Conservation (phyloP, 2,329 filamentous ascomycete genomes). For the Exophiala alcalophila region DNA sequence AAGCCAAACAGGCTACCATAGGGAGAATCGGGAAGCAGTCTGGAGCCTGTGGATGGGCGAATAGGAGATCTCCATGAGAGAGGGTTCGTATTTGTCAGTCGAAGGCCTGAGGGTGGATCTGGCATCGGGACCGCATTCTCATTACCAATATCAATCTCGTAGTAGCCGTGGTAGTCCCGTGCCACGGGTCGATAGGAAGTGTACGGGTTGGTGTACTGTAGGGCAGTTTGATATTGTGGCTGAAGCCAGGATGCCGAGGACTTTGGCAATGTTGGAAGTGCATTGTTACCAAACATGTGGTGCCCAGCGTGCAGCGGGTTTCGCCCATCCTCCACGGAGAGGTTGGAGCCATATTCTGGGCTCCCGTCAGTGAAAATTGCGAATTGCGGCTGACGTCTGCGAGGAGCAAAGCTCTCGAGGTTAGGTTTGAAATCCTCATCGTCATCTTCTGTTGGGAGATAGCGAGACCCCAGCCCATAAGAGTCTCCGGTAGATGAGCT, state of each 20-base stretch:
- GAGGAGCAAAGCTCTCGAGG: slow-evolving; percentile 31
- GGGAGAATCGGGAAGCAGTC: slow-evolving; percentile 16
- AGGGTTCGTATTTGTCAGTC: slow-evolving; percentile 14
- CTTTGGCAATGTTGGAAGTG: slow-evolving; percentile 16
- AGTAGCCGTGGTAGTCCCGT: slow-evolving; percentile 14
- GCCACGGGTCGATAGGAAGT: slow-evolving; percentile 14
- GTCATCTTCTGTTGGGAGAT: slow-evolving; percentile 30
- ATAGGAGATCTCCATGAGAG: slow-evolving; percentile 22
- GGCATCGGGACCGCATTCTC: slow-evolving; percentile 21
- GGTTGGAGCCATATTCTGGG: slow-evolving; percentile 13
- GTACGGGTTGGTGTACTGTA: slow-evolving; percentile 19
- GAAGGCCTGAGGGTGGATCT: slow-evolving; percentile 3
- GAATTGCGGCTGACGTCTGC: slow-evolving; percentile 34
- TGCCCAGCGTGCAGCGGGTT: slow-evolving; percentile 16
- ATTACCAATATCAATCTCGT: slow-evolving; percentile 18
- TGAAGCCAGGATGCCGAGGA: slow-evolving; percentile 24
- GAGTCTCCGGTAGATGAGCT: slow-evolving; percentile 27
- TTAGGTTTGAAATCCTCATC: slow-evolving; percentile 38
- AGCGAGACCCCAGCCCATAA: slow-evolving; percentile 24
- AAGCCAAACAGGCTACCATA: slow-evolving; percentile 23
- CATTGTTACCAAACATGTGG: slow-evolving; percentile 6
- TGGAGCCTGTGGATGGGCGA: slow-evolving; percentile 3
- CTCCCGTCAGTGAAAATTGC: slow-evolving; percentile 40
- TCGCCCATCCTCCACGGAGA: slow-evolving; percentile 5
- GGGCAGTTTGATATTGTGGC: slow-evolving; percentile 23